Base-by-base conservation (phyloP, 192 early-diverging fungal species). In the Phlyctochytrium bullatum region DNA sequence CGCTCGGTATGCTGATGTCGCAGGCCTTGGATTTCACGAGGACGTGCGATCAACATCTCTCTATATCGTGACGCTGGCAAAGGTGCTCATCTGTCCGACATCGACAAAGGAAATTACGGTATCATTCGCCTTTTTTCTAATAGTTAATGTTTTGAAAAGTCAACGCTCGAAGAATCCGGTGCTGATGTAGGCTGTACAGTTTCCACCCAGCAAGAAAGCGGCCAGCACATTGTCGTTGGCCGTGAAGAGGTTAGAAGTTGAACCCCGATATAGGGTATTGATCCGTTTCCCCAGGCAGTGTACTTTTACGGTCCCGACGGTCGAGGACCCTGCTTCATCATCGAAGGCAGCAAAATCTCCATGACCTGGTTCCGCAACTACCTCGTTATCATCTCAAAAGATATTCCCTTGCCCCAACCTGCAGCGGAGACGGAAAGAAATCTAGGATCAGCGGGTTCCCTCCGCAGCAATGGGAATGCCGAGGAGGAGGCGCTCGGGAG, bases 231-330 rank as follows among this genome's bases (percentile, higher is more conserved):
- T 69, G 86, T 92, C 33, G 81, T 97, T 33, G 94, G 88, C 20
- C 76, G 91, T n/a, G 88, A 93, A 56, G 93, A 96, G 67, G n/a
- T n/a, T n/a, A n/a, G n/a, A n/a, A n/a, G n/a, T n/a, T n/a, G 89
- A 79, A 56, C 33, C 32, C 52, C 14, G 25, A 23, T 27, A 16
- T 16, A 59, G 3, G 12, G 23, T 54, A 1, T 24, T 34, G 6
- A 67, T n/a, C 56, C 2, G 30, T 6, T 62, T 66, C 27, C 53
- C 75, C n/a, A n/a, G n/a, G 90, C 91, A 10, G 89, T 98, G 1
- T 96, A 93, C 73, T 92, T 94, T 52, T 98, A 96, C 73, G 92
- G 86, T 52, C 73, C 86, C 0, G 92, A 94, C n/a, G 96, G 96
- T 10, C 84, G 93, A 31, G 94, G 94, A 2, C 89, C 91, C 2